Base-by-base conservation (phyloP, 2,329 filamentous ascomycete genomes). In the Cordyceps cateniannulata region DNA sequence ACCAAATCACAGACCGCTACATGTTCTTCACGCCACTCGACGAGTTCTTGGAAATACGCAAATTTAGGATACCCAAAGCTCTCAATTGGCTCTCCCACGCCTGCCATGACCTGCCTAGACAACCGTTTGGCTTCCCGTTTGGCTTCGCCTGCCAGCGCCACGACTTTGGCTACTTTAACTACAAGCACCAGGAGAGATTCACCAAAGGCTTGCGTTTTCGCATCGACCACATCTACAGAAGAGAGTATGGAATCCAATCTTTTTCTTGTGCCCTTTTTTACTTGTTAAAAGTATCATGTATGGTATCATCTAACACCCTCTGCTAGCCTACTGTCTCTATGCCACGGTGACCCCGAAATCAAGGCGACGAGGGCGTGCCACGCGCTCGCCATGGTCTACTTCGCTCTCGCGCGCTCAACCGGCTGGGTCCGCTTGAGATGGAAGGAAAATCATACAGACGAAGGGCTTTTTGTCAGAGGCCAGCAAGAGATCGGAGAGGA, bases 151-250 rank as follows among this genome's bases (percentile, higher is more conserved):
- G 73, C 69, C 65, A 73, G 55, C 73, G 76, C 27, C 76, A 79
- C 62, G 77, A 79, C 63, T 79, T 79, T 59, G 76, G 76, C 14
- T 75, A 75, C 65, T 67, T 71, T 44, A 79, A 79, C 66, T 77
- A 70, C 50, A 51, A 53, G 29, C 24, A 25, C 18, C 61, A 62
- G 42, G 8, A 20, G 5, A 74, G 80, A n/a, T 81, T 81, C 66
- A 73, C 69, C 27, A 66, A 69, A 2, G 64, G 61, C 8, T 69
- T 69, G 51, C 76, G 76, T 62, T 45, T 66, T 53, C 68, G 61
- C 16, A 74, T 81, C 57, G 79, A 82, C 59, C 63, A 67, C 52
- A 76, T 78, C n/a, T 81, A 82, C 66, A 72, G 40, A 5, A 22
- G 50, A 1, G 61, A 77, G 71, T 73, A 57, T 12, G 32, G 2